phyloP scores from a whole-genome alignment of 1,284 basidiomycete genomes.

The Heliocybe sulcata region DNA sequence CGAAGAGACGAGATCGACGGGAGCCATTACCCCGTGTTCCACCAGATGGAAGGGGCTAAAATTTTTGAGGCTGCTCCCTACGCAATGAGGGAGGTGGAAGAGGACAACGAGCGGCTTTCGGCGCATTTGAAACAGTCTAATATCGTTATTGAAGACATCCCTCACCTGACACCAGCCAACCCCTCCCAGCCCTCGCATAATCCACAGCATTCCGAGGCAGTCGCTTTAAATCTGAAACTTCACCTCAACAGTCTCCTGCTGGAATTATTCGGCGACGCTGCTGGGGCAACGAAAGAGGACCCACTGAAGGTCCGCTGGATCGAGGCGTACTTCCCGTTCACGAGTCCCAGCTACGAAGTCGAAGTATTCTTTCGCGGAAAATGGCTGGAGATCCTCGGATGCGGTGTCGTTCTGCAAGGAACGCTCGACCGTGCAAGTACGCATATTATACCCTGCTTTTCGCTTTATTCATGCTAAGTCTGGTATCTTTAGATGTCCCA shows the following conservation, averaged over 20 bases:
- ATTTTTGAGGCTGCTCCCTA: conserved; percentile 56
- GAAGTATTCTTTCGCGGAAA: conserved; percentile 96
- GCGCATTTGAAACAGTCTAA: conserved; percentile 58
- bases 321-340: conserved; percentile 97
- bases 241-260: conserved; percentile 88
- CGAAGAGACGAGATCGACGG: conserved; percentile 97
- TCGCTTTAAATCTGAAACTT: conserved; percentile 85
- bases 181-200: conserved; percentile 80
- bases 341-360: conserved; percentile 95
- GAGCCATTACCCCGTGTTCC: conserved; percentile 97
- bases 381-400: conserved; percentile 97
- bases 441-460: conserved; percentile 21
- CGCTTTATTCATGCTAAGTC: conserved; percentile 5
- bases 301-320: conserved; percentile 95
- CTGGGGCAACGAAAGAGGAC: conserved; percentile 38
- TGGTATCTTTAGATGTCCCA: conserved; percentile 48
- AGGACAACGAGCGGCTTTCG: conserved; percentile 60
- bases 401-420: conserved; percentile 86
- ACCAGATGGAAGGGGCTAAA: conserved; percentile 95
- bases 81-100: conserved; percentile 52
- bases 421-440: conserved; percentile 84
- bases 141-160: conserved; percentile 84
- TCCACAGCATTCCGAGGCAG: conserved; percentile 59
- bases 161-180: conserved; percentile 68
- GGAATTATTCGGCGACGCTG: conserved; percentile 67